Base-by-base conservation (phyloP, 2,329 filamentous ascomycete genomes). In the Penicillium concentricum region DNA sequence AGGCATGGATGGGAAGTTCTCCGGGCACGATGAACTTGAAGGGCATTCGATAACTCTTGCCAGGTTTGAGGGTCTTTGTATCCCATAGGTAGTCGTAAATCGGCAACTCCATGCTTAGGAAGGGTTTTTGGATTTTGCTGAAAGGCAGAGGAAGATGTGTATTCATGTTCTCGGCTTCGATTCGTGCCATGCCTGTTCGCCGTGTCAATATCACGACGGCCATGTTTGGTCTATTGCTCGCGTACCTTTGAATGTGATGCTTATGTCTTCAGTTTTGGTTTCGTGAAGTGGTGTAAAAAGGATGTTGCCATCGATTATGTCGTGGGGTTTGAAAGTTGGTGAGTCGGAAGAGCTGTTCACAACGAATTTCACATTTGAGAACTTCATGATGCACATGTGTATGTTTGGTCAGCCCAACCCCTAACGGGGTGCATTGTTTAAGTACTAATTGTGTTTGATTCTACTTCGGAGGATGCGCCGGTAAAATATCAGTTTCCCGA, bases 21-120 rank as follows among this genome's bases (percentile, higher is more conserved):
- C 39, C n/a, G n/a, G 62, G 58, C 2, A 65, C 55, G 10, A 61
- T 30, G 34, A 66, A 64, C 3, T 57, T 50, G 41, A 65, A 64
- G 10, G 56, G 56, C 3, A 65, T 42, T 20, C 13, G 20, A 18
- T 61, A 48, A 12, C 37, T 34, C 24, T 41, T 30, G 5, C 20
- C 50, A 5, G 48, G 15, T 4, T 57, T 30, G 4, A 65, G 43
- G 1, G 26, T 34, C 0, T 18, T 42, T 2, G 20, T 37, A 15
- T 34, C 16, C 2, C 6, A 9, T 12, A 35, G 5, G 13, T 26
- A 49, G 2, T 55, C 39, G 6, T 35, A 15, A 9, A 58, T 32
- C 1, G 63, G 57, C 26, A 59, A 51, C 13, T 54, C 34, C 41
- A 66, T 60, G 15, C 18, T 54, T 18, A 66, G 49, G n/a, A 65